These are phyloP conservation scores for Corynespora cassiicola DNA, from an alignment of 2,329 filamentous ascomycete species.

Conservation along the genomic window DNA sequence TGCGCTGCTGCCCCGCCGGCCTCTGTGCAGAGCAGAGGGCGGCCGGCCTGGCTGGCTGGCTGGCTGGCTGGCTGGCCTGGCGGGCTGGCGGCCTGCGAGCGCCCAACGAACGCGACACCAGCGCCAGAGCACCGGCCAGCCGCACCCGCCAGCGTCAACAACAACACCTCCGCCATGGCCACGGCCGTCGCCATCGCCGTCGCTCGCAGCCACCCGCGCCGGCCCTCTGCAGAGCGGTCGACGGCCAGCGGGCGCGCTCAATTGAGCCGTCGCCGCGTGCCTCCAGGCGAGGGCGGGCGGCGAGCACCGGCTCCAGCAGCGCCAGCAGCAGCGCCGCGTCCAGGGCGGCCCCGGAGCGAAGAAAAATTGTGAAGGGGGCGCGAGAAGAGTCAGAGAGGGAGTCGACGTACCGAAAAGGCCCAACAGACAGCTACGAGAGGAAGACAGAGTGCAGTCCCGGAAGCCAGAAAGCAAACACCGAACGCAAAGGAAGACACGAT, in stretches of 20 bases:
- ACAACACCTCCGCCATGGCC: background rate
- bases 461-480: constrained; percentile 33
- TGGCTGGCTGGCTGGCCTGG: too few species aligned
- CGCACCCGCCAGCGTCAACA: too few species aligned
- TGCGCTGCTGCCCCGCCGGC: background rate
- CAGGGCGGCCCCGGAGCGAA: constrained; percentile 27
- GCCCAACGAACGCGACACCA: too few species aligned
- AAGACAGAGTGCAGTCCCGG: constrained; percentile 25
- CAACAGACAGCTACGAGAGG: constrained; percentile 21
- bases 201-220: too few species aligned
- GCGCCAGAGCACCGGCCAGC: too few species aligned
- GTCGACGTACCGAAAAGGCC: constrained; percentile 26
- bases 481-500: constrained; percentile 40
- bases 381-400: constrained; percentile 25
- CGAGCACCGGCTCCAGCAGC: constrained; percentile 3
- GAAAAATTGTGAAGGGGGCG: constrained; percentile 29
- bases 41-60: background rate
- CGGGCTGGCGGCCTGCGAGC: too few species aligned
- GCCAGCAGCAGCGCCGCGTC: constrained; percentile 3
- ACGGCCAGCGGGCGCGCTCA: too few species aligned
- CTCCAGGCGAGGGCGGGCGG: too few species aligned
- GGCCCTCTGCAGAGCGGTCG: too few species aligned
- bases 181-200: background rate
- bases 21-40: background rate
- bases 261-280: too few species aligned